These are phyloP conservation scores for Crithidia expoeki DNA, from an alignment of 208 protist genomes.

Conservation along the genomic window DNA sequence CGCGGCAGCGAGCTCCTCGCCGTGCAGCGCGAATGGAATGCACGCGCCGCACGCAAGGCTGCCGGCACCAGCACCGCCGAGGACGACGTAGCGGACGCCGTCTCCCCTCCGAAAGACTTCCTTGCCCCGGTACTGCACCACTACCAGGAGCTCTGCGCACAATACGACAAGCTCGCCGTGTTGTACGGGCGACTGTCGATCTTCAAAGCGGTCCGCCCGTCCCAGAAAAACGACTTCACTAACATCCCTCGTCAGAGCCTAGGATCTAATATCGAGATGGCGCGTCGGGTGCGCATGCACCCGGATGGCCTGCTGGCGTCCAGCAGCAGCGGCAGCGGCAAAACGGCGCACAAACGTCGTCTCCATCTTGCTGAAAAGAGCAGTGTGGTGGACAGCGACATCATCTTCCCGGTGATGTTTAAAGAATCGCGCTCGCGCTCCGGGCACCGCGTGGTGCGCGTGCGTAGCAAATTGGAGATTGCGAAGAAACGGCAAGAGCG, in stretches of 20 bases:
- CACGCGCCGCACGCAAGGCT: conserved; percentile 7
- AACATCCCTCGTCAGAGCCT: conserved; percentile 51
- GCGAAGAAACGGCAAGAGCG: conserved; percentile 32
- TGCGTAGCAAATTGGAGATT: conserved; percentile 48
- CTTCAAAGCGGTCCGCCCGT: conserved; percentile 80
- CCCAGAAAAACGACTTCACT: conserved; percentile 61
- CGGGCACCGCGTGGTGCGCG: conserved; percentile 50
- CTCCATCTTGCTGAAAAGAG: conserved; percentile 24
- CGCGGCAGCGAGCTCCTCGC: conserved; percentile 81
- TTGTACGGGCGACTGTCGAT: conserved; percentile 81
- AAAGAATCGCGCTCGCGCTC: conserved; percentile 62
- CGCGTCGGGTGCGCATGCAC: neutral
- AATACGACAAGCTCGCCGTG: conserved; percentile 73
- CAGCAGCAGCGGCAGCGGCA: neutral
- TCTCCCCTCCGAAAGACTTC: conserved; percentile 71
- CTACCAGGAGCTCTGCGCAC: conserved; percentile 59
- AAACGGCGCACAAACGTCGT: neutral
- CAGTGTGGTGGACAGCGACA: conserved; percentile 50
- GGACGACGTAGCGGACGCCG: conserved; percentile 5
- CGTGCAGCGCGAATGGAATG: conserved; percentile 42
- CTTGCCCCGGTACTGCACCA: conserved; percentile 82
- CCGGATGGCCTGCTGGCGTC: neutral
- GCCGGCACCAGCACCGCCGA: neutral
- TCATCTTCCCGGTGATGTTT: conserved; percentile 83
- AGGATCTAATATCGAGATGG: conserved; percentile 56